Conservation (phyloP, 805 yeast genomes). For the Schwanniomyces polymorphus region DNA sequence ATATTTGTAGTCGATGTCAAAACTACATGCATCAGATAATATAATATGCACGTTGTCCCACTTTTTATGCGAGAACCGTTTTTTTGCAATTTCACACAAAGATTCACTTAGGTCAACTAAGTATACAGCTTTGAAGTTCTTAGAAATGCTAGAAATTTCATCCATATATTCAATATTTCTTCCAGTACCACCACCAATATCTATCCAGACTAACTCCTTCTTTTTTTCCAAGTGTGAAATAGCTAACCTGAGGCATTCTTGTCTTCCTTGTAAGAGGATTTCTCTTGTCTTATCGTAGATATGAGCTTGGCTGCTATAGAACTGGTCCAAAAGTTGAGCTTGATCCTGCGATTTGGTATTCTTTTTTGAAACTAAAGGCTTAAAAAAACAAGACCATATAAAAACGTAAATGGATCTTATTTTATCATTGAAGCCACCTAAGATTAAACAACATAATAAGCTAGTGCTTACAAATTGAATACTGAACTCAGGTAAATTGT, state of each 20-base stretch:
- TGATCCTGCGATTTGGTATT: slow-evolving; percentile 40
- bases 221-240: slow-evolving; percentile 51
- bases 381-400: slow-evolving; percentile 56
- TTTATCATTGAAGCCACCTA: slow-evolving; percentile 11
- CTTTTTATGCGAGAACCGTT: slow-evolving; percentile 45
- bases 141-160: slow-evolving; percentile 44
- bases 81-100: slow-evolving; percentile 67
- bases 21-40: slow-evolving; percentile 75
- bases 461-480: neutral
- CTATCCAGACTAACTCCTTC: slow-evolving; percentile 64
- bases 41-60: slow-evolving; percentile 65
- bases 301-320: slow-evolving; percentile 75
- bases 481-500: neutral
- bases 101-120: slow-evolving; percentile 78
- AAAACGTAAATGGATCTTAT: slow-evolving; percentile 29
- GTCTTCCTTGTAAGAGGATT: slow-evolving; percentile 68
- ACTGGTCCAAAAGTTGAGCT: slow-evolving; percentile 63
- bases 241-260: slow-evolving; percentile 59
- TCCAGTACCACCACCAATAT: slow-evolving; percentile 88
- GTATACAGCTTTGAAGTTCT: slow-evolving; percentile 62
- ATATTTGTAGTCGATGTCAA: slow-evolving; percentile 43
- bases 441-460: neutral
- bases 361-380: slow-evolving; percentile 47
- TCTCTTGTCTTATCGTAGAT: slow-evolving; percentile 74
- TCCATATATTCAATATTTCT: slow-evolving; percentile 78